Conservation (phyloP, 208 protist species). For the Trypanosoma platydactyli region DNA sequence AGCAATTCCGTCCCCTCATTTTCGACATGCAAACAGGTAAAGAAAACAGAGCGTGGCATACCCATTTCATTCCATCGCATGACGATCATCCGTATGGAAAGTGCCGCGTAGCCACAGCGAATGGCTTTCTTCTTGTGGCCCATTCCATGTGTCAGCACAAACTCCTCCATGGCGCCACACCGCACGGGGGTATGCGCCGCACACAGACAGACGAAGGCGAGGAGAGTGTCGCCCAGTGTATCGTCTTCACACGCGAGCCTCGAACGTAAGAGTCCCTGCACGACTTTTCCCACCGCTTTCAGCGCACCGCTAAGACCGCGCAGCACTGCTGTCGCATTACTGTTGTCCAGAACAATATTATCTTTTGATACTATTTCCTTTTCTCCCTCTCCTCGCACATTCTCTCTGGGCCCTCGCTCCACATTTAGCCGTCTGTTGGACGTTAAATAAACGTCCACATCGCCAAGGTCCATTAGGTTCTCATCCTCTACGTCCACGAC, state of each 20-base stretch:
- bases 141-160: slow-evolving; percentile 17
- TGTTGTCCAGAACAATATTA: not conserved
- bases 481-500: slow-evolving; percentile 4
- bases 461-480: not conserved
- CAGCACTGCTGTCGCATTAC: not conserved
- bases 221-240: slow-evolving; percentile 6
- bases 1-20: not conserved
- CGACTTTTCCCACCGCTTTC: slow-evolving; percentile 3
- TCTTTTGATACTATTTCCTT: not conserved
- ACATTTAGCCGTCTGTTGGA: not conserved
- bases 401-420: not conserved
- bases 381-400: not conserved
- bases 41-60: not conserved
- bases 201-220: slow-evolving; percentile 23
- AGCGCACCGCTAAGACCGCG: not conserved
- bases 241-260: not conserved
- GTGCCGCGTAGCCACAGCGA: slow-evolving; percentile 26
- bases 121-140: slow-evolving; percentile 7
- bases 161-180: slow-evolving; percentile 10
- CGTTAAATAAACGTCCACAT: slow-evolving; percentile 7
- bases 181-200: slow-evolving; percentile 1
- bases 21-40: not conserved
- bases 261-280: slow-evolving; percentile 8
- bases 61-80: slow-evolving; percentile 7
- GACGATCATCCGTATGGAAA: slow-evolving; percentile 11